phyloP scores from a whole-genome alignment of 805 yeast species.

The Jamesozyma hellenica region DNA sequence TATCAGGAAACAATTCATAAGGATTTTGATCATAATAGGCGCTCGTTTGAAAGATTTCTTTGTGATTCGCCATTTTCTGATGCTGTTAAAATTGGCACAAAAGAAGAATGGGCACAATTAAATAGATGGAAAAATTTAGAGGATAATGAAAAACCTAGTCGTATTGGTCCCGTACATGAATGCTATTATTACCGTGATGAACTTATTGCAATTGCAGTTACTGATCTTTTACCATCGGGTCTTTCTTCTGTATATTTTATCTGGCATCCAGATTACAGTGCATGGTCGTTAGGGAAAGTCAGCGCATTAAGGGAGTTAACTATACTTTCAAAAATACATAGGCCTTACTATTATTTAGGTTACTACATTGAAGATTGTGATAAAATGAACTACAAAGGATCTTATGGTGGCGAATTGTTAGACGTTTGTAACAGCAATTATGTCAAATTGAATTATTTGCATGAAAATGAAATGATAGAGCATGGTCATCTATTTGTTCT shows the following conservation, averaged over 20 bases:
- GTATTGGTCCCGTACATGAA: slow-evolving; percentile 65
- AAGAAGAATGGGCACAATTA: slow-evolving; percentile 22
- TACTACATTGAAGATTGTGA: slow-evolving; percentile 68
- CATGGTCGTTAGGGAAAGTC: slow-evolving; percentile 64
- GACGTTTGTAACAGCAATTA: slow-evolving; percentile 43
- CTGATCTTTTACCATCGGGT: slow-evolving; percentile 67
- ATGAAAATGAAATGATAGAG: slow-evolving; percentile 10
- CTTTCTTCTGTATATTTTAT: slow-evolving; percentile 79
- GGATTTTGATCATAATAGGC: slow-evolving; percentile 40
- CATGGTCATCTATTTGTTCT: slow-evolving; percentile 23
- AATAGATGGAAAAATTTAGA: slow-evolving; percentile 31
- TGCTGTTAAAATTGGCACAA: slow-evolving; percentile 16
- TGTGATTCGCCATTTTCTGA: slow-evolving; percentile 56
- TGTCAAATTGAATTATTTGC: slow-evolving; percentile 19
- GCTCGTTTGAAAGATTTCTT: slow-evolving; percentile 53
- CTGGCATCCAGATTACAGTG: slow-evolving; percentile 73
- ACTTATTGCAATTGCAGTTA: slow-evolving; percentile 64
- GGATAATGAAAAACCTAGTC: slow-evolving; percentile 11
- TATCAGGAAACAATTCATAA: slow-evolving; percentile 67
- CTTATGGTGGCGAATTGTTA: slow-evolving; percentile 65
- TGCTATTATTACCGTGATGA: slow-evolving; percentile 56
- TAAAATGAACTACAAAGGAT: slow-evolving; percentile 74
- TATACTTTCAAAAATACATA: slow-evolving; percentile 34
- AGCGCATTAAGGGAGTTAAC: slow-evolving; percentile 65
- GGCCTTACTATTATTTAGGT: slow-evolving; percentile 64